Conservation (phyloP, 1,284 basidiomycete genomes). For the Afroboletus lepidellus region DNA sequence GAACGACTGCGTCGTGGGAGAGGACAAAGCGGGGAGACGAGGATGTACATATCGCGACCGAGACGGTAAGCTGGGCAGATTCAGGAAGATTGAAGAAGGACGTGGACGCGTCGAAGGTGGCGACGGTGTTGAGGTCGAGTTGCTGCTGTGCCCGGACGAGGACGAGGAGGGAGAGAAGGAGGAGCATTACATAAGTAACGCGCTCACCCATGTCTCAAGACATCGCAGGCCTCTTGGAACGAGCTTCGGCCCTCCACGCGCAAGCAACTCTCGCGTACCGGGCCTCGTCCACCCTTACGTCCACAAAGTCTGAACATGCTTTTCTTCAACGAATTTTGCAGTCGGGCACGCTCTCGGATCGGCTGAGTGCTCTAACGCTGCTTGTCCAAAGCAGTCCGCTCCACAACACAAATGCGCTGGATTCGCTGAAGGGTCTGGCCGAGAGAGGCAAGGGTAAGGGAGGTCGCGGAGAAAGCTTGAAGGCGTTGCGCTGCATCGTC, state of each 20-base stretch:
- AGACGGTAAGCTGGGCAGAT: constrained; percentile 47
- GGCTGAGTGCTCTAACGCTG: constrained; percentile 89
- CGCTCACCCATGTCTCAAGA: no score
- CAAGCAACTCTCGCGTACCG: constrained; percentile 50
- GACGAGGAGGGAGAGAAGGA: background rate
- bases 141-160: constrained; percentile 19
- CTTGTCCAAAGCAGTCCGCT: constrained; percentile 89
- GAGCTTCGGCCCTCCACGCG: constrained; percentile 52
- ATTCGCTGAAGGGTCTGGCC: constrained; percentile 75
- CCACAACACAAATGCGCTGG: constrained; percentile 84
- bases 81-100: constrained; percentile 41
- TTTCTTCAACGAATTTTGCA: constrained; percentile 85
- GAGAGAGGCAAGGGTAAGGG: constrained; percentile 78
- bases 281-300: constrained; percentile 39
- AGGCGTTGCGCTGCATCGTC: constrained; percentile 86
- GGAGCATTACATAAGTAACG: no score
- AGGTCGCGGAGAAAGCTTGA: constrained; percentile 87
- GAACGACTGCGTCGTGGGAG: constrained; percentile 51
- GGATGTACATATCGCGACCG: constrained; percentile 56
- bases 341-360: constrained; percentile 90
- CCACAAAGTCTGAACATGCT: constrained; percentile 58
- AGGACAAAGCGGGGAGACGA: constrained; percentile 51
- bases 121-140: constrained; percentile 39
- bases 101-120: constrained; percentile 29
- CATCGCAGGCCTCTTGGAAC: constrained; percentile 37